phyloP scores from a whole-genome alignment of 768 basidiomycete species.

The Tricholoma sp. region DNA sequence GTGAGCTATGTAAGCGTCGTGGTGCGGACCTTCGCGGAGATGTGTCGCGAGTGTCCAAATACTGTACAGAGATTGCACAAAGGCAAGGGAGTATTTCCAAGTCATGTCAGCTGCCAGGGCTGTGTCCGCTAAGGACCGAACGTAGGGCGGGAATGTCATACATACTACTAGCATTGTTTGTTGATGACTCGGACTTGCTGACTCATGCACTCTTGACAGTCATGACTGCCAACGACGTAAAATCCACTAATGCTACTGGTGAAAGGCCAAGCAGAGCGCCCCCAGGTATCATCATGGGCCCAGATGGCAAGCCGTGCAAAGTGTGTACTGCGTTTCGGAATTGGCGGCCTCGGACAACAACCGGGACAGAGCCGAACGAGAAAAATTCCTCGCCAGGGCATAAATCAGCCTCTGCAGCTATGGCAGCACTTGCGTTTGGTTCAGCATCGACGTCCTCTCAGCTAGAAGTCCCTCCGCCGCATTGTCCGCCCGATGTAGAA shows the following conservation, averaged over 20 bases:
- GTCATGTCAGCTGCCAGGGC: too few relatives aligned
- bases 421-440: constrained; percentile 22
- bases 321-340: constrained; percentile 78
- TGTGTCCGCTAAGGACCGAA: too few relatives aligned
- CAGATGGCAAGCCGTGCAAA: constrained; percentile 95
- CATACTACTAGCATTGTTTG: too few relatives aligned
- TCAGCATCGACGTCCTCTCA: constrained; percentile 19
- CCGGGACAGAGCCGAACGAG: constrained; percentile 22
- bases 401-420: constrained; percentile 16
- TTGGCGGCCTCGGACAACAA: constrained; percentile 49
- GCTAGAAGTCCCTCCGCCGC: constrained; percentile 39
- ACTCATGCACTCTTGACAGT: too few relatives aligned
- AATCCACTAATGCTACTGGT: neutral
- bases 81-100: too few relatives aligned
- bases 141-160: too few relatives aligned
- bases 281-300: constrained; percentile 83
- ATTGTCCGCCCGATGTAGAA: constrained; percentile 91
- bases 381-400: constrained; percentile 16
- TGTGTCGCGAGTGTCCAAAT: too few relatives aligned
- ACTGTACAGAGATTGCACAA: too few relatives aligned
- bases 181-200: too few relatives aligned
- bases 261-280: constrained; percentile 34
- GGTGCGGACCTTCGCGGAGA: too few relatives aligned
- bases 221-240: neutral
- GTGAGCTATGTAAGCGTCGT: too few relatives aligned